Evolutionary conservation across 2,329 filamentous ascomycete species (phyloP).

Genomic region (Triangularia setosa): DNA sequence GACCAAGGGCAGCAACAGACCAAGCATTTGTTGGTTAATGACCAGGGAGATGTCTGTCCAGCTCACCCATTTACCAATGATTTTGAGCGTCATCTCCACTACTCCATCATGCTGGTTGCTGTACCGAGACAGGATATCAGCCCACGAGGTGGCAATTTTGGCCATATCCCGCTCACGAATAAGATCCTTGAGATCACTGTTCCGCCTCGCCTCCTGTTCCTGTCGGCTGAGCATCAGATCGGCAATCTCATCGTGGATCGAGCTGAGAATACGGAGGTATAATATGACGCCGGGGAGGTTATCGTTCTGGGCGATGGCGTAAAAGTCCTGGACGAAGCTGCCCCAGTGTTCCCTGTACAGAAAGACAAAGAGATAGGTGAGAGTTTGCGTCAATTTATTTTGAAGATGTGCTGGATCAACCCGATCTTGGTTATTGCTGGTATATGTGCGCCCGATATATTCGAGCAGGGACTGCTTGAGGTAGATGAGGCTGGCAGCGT

Average conservation of each 20-base stretch:
- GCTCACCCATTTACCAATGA: conserved; percentile 96
- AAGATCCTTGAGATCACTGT: conserved; percentile 86
- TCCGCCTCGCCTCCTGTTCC: conserved; percentile 74
- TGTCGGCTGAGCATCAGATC: conserved; percentile 82
- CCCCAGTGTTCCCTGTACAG: conserved; percentile 86
- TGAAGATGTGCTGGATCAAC: conserved; percentile 75
- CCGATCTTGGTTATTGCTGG: conserved; percentile 49
- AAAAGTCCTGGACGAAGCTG: conserved; percentile 85
- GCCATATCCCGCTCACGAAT: conserved; percentile 81
- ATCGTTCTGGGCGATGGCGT: conserved; percentile 62
- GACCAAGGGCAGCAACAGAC: conserved; percentile 78
- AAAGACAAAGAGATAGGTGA: conserved; percentile 88
- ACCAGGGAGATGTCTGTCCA: conserved; percentile 97
- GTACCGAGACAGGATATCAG: conserved; percentile 81
- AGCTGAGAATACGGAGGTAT: conserved; percentile 82
- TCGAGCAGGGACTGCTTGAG: conserved; percentile 78
- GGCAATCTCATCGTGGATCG: conserved; percentile 95
- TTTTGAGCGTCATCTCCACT: conserved; percentile 82
- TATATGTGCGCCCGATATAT: conserved; percentile 76
- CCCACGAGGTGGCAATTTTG: conserved; percentile 87
- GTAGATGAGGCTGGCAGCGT: conserved; percentile 65
- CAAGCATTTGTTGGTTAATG: conserved; percentile 84
- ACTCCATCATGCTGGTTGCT: conserved; percentile 65
- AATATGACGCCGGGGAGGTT: conserved; percentile 76
- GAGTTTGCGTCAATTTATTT: conserved; percentile 94